A percentile compares a stretch with the other conserved stretches of the same genome.
These are phyloP conservation scores for Termitomyces sp. DNA, from an alignment of 768 basidiomycete genomes.

Conservation along the genomic window DNA sequence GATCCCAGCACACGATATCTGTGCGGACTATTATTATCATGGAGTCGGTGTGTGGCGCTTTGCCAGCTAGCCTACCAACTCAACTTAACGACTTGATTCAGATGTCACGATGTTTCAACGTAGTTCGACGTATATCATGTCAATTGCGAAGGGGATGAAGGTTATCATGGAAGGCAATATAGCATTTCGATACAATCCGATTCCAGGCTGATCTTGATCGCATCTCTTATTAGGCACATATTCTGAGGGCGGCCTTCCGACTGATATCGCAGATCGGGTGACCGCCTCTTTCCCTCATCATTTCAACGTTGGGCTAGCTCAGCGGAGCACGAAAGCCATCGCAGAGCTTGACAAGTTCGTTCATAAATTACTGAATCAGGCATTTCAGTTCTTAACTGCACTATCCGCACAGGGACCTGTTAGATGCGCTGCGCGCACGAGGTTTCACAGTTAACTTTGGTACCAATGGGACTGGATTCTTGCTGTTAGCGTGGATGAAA, in stretches of 20 bases:
- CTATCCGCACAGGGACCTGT: conserved; percentile 20
- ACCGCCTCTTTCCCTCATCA: conserved; percentile 41
- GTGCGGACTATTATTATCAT: conserved; percentile 34
- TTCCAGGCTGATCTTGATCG: not conserved
- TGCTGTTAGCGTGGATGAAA: conserved; percentile 38
- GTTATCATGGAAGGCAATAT: conserved; percentile 18
- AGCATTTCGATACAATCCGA: not conserved
- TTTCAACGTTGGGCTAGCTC: conserved; percentile 22
- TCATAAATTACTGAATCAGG: not conserved
- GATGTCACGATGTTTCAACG: conserved; percentile 60
- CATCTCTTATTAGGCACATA: conserved; percentile 41
- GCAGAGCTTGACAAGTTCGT: conserved; percentile 52
- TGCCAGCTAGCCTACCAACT: too few relatives aligned
- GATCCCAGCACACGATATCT: conserved; percentile 36
- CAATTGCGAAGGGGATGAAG: conserved; percentile 13
- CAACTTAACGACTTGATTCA: conserved; percentile 8
- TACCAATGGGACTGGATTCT: conserved; percentile 44
- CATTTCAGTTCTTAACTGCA: not conserved
- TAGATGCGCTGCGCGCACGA: conserved; percentile 48
- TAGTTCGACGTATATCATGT: conserved; percentile 25
- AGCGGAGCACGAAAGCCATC: conserved; percentile 31
- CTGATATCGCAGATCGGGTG: conserved; percentile 44
- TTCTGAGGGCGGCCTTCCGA: conserved; percentile 41
- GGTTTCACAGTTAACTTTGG: conserved; percentile 57
- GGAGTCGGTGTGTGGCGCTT: conserved; percentile 30